Percentiles rank a stretch among this genome's conserved stretches.
Evolutionary conservation across 75 land plant genomes (phyloP).

Genomic region (Ceratopteris richardii): DNA sequence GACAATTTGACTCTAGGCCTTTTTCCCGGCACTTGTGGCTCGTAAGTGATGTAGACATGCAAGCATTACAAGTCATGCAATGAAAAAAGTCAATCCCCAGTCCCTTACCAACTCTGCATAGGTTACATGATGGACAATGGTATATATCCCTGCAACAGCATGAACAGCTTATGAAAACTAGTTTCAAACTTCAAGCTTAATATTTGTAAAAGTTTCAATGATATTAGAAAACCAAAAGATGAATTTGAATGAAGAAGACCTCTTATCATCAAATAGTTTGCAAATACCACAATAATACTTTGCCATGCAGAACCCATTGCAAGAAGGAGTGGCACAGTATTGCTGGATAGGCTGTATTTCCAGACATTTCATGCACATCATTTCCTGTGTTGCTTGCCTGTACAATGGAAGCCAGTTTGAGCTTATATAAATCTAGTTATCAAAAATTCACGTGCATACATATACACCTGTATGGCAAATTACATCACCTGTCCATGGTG

Average conservation of each 20-base stretch:
- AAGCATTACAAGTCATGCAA: constrained; percentile 91
- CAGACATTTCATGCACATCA: constrained; percentile 90
- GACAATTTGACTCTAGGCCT: constrained; percentile 73
- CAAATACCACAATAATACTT: constrained; percentile 77
- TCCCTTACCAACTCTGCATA: constrained; percentile 80
- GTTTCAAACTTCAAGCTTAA: no score
- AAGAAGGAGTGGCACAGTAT: constrained; percentile 57
- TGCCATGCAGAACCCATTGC: constrained; percentile 62
- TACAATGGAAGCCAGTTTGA: constrained; percentile 9
- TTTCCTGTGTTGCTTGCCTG: constrained; percentile 76
- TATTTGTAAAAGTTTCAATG: no score
- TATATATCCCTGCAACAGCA: constrained; percentile 54
- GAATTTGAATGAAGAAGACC: constrained; percentile 30
- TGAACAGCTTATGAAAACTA: no score
- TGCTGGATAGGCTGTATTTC: constrained; percentile 61
- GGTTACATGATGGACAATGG: constrained; percentile 83
- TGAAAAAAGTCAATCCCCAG: constrained; percentile 78
- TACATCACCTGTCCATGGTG: constrained; percentile 50
- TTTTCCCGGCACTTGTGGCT: constrained; percentile 79
- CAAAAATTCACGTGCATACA: no score
- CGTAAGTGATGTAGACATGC: constrained; percentile 45
- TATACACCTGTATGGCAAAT: background rate
- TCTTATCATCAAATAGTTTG: constrained; percentile 89
- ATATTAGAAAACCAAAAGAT: no score
- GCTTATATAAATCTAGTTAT: no score